phyloP scores from a whole-genome alignment of 768 basidiomycete species.

The Kwoniella mangroviensis region DNA sequence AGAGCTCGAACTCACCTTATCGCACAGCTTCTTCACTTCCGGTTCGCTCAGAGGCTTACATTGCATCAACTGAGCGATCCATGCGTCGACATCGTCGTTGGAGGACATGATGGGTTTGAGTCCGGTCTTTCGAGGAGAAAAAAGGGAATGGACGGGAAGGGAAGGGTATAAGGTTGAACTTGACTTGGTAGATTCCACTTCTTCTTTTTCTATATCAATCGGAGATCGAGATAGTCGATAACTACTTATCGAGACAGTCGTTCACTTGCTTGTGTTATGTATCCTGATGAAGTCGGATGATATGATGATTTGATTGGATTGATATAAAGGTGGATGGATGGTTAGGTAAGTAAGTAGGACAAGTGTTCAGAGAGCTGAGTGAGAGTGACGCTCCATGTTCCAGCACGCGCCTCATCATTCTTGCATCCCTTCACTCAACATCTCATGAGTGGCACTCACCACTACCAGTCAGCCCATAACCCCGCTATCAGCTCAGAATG shows the following conservation, averaged over 20 bases:
- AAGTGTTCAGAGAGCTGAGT: no score
- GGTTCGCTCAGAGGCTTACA: constrained; percentile 95
- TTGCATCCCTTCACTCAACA: no score
- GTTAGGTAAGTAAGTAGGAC: no score
- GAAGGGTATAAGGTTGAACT: neutral
- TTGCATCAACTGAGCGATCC: constrained; percentile 95
- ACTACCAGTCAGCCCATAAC: neutral
- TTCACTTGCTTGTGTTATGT: no score
- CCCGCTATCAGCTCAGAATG: neutral
- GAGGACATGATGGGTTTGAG: constrained; percentile 46
- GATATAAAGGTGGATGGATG: no score
- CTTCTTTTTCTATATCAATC: no score
- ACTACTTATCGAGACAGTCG: no score
- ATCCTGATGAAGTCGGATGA: no score
- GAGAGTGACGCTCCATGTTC: neutral
- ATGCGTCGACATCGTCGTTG: constrained; percentile 79
- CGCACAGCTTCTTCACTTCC: constrained; percentile 96
- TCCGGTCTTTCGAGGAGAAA: neutral
- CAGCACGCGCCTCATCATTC: constrained; percentile 4
- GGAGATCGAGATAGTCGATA: no score
- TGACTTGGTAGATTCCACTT: no score
- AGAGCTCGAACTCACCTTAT: constrained; percentile 73
- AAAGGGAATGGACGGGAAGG: neutral
- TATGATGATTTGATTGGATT: no score
- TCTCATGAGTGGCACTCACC: neutral